Evolutionary conservation across 768 basidiomycete genomes (phyloP).

Genomic region (Termitomyces sp.): DNA sequence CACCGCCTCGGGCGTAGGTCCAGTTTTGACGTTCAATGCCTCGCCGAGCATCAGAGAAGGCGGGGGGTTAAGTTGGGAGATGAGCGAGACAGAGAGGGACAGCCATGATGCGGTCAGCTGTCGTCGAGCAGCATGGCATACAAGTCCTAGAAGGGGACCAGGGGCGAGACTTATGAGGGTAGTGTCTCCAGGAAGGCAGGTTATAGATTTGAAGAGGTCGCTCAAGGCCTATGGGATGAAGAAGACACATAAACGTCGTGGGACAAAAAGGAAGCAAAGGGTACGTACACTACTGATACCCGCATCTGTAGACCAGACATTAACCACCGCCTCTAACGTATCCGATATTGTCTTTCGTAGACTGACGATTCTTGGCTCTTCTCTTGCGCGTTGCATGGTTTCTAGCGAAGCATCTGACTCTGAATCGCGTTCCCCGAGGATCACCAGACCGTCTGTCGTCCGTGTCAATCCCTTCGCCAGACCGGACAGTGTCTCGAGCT

Average conservation of each 20-base stretch:
- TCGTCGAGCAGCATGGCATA: constrained; percentile 66
- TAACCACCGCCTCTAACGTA: constrained; percentile 54
- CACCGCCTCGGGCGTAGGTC: constrained; percentile 51
- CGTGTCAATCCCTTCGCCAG: constrained; percentile 85
- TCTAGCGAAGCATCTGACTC: constrained; percentile 46
- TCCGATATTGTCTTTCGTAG: constrained; percentile 64
- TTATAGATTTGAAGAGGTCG: constrained; percentile 82
- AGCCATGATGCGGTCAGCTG: constrained; percentile 84
- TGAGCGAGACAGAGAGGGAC: constrained; percentile 71
- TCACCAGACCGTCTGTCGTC: constrained; percentile 59
- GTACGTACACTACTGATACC: constrained; percentile 68
- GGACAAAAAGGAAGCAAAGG: neutral
- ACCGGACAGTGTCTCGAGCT: constrained; percentile 78
- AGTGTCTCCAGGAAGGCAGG: constrained; percentile 68
- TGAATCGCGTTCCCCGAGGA: constrained; percentile 50
- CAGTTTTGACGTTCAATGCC: constrained; percentile 30
- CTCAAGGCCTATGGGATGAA: constrained; percentile 60
- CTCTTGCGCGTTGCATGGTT: constrained; percentile 52
- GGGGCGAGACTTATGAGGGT: constrained; percentile 81
- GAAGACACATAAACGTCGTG: neutral
- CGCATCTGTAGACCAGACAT: constrained; percentile 77
- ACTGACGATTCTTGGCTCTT: constrained; percentile 56
- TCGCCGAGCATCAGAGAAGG: constrained; percentile 26
- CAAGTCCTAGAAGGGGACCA: constrained; percentile 73
- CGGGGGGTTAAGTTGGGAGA: constrained; percentile 80